phyloP scores from a whole-genome alignment of 768 basidiomycete genomes.

The Suillus brevipes region DNA sequence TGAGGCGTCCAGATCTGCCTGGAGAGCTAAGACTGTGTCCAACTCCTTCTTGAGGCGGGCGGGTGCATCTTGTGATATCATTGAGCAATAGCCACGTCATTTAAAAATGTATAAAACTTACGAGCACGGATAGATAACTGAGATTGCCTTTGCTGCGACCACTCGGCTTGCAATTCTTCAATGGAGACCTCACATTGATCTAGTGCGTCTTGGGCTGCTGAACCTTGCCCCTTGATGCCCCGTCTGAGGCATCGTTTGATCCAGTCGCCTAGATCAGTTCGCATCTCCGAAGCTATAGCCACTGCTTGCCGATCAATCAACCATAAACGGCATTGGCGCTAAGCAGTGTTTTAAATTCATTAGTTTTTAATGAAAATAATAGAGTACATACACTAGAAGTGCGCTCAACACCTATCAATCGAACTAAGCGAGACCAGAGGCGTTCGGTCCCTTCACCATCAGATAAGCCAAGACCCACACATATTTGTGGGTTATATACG shows the following conservation, averaged over 20 bases:
- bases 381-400: constrained; percentile 31
- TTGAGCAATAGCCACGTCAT: neutral
- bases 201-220: neutral
- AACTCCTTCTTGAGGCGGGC: constrained; percentile 34
- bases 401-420: constrained; percentile 36
- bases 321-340: constrained; percentile 32
- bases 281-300: constrained; percentile 26
- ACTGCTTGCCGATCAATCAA: constrained; percentile 35
- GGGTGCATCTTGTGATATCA: constrained; percentile 15
- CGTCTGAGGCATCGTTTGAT: constrained; percentile 21
- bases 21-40: constrained; percentile 31
- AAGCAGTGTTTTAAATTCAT: neutral
- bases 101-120: neutral
- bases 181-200: neutral
- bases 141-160: neutral
- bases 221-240: constrained; percentile 18
- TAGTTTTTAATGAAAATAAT: neutral
- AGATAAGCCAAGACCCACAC: constrained; percentile 7
- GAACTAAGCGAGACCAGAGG: constrained; percentile 36
- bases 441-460: constrained; percentile 16
- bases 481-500: constrained; percentile 25
- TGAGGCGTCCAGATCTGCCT: constrained; percentile 28
- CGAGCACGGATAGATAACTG: constrained; percentile 12
- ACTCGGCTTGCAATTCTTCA: constrained; percentile 1
- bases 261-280: constrained; percentile 36